Conservation (phyloP, 2,329 filamentous ascomycete genomes). For the Hypoxylon sp. region DNA sequence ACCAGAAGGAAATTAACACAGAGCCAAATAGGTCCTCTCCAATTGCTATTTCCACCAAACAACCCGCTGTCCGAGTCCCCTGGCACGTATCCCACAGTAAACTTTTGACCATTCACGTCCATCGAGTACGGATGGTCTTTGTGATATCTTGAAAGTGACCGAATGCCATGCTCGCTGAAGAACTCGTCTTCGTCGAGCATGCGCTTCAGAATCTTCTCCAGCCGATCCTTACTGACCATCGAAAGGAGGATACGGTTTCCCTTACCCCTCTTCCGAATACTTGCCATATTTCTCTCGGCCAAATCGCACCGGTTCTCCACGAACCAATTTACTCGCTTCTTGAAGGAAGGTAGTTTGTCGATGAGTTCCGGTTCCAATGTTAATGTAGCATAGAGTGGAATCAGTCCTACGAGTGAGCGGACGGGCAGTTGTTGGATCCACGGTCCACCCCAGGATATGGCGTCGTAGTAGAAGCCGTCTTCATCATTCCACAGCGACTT, state of each 20-base stretch:
- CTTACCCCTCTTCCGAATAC: slow-evolving; percentile 90
- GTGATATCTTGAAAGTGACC: slow-evolving; percentile 92
- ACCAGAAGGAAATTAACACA: slow-evolving; percentile 96
- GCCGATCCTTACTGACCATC: slow-evolving; percentile 91
- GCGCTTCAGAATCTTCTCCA: slow-evolving; percentile 87
- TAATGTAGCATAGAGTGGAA: slow-evolving; percentile 91
- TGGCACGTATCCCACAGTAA: slow-evolving; percentile 88
- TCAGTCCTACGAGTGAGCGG: slow-evolving; percentile 90
- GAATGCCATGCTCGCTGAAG: slow-evolving; percentile 88
- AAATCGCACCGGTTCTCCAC: slow-evolving; percentile 88
- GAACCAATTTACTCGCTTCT: slow-evolving; percentile 94
- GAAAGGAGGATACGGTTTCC: slow-evolving; percentile 89
- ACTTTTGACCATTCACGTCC: slow-evolving; percentile 93
- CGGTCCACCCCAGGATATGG: slow-evolving; percentile 94
- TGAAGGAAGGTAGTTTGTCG: slow-evolving; percentile 91
- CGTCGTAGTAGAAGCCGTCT: slow-evolving; percentile 98
- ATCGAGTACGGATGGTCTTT: slow-evolving; percentile 92
- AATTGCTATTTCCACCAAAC: slow-evolving; percentile 98
- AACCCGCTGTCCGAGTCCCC: slow-evolving; percentile 97
- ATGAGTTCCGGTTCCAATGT: slow-evolving; percentile 95
- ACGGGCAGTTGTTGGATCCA: slow-evolving; percentile 95
- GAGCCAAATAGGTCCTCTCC: slow-evolving; percentile 95
- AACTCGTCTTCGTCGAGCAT: slow-evolving; percentile 98
- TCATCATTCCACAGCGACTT: slow-evolving; percentile 96
- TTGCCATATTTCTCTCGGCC: slow-evolving; percentile 93